Percentiles rank a stretch among this genome's conserved stretches.
Conservation (phyloP, 2,329 filamentous ascomycete genomes). For the Colletotrichum endophyticum region DNA sequence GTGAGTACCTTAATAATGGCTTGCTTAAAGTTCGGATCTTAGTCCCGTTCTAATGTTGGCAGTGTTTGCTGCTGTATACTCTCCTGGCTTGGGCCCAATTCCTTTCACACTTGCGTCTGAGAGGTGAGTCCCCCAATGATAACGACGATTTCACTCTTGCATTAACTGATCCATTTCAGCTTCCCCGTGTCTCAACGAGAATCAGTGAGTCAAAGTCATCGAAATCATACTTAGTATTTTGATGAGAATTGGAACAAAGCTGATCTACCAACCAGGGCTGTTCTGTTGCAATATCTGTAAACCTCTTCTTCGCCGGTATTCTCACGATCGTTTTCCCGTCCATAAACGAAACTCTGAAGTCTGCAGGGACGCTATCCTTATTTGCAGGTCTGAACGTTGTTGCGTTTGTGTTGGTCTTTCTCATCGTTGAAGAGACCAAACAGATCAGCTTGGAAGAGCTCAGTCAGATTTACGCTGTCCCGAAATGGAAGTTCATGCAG, state of each 20-base stretch:
- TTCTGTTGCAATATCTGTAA: not conserved
- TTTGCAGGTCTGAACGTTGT: slow-evolving; percentile 44
- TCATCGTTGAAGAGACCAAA: slow-evolving; percentile 48
- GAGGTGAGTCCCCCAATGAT: not conserved
- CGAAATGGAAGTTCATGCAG: slow-evolving; percentile 39
- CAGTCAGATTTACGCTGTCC: slow-evolving; percentile 39
- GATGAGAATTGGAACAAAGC: not conserved
- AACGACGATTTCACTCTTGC: not conserved
- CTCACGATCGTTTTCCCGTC: not conserved
- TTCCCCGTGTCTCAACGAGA: not conserved
- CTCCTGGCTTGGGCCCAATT: not conserved
- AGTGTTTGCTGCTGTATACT: not conserved
- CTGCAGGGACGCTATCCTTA: not conserved
- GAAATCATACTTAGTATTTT: not conserved
- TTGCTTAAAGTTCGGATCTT: not conserved
- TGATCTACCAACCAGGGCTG: not conserved
- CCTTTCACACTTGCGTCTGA: not conserved
- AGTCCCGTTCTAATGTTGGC: not conserved
- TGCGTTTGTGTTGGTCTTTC: slow-evolving; percentile 47
- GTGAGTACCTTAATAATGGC: not conserved
- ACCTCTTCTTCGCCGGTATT: not conserved
- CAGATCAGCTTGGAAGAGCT: slow-evolving; percentile 42
- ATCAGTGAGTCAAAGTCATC: not conserved
- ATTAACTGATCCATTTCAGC: not conserved
- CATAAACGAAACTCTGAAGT: not conserved